phyloP scores from a whole-genome alignment of 208 protist genomes.

The Angomonas ambiguus region DNA sequence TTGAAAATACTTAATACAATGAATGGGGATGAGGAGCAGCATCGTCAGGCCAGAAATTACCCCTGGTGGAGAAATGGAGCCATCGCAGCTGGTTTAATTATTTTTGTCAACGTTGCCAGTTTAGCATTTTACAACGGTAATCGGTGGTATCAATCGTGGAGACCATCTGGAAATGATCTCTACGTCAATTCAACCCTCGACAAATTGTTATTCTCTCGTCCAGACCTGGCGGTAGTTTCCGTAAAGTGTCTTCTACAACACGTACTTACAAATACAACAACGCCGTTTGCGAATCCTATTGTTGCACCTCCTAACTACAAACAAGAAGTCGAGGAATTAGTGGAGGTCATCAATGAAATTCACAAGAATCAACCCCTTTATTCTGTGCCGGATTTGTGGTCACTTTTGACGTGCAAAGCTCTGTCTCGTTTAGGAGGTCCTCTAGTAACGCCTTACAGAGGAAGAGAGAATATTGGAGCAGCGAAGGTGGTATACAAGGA shows the following conservation, averaged over 20 bases:
- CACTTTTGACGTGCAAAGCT: constrained; percentile 65
- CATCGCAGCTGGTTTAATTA: constrained; percentile 57
- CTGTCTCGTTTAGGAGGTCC: constrained; percentile 73
- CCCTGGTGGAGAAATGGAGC: constrained; percentile 85
- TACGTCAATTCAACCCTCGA: constrained; percentile 53
- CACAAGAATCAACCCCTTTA: constrained; percentile 60
- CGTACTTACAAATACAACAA: constrained; percentile 54
- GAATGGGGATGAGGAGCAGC: constrained; percentile 13
- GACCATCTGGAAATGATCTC: constrained; percentile 66
- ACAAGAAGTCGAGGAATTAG: constrained; percentile 64
- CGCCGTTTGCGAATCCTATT: constrained; percentile 78
- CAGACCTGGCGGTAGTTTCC: constrained; percentile 70
- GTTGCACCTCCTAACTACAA: constrained; percentile 56
- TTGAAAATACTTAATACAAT: background rate
- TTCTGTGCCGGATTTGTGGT: constrained; percentile 81
- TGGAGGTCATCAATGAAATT: constrained; percentile 55
- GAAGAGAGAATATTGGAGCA: constrained; percentile 36
- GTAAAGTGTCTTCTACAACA: constrained; percentile 82
- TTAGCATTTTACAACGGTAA: constrained; percentile 56
- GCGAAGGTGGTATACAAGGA: constrained; percentile 38
- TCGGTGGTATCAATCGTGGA: constrained; percentile 62
- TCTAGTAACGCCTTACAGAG: constrained; percentile 42
- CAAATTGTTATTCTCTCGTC: constrained; percentile 63
- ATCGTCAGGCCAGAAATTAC: constrained; percentile 66
- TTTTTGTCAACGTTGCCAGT: constrained; percentile 66